Evolutionary conservation across 1,139 yeast genomes (phyloP).

Genomic region (Lodderomyces orthopsilosis): DNA sequence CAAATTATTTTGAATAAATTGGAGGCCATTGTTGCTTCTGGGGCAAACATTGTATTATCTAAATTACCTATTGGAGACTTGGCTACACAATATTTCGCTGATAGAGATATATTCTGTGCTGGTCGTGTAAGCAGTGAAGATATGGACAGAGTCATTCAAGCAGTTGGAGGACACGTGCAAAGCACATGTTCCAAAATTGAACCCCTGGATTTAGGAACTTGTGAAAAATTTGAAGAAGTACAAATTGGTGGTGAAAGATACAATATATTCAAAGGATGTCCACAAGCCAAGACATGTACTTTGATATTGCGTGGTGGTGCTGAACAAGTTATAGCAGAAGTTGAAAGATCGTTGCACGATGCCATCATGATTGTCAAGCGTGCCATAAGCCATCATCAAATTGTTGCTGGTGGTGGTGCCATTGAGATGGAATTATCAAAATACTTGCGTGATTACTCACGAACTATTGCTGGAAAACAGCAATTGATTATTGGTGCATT

Average conservation of each 20-base stretch:
- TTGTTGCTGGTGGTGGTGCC: slow-evolving; percentile 99
- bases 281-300: slow-evolving; percentile 91
- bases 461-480: slow-evolving; percentile 91
- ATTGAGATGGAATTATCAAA: slow-evolving; percentile 96
- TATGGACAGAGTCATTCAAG: slow-evolving; percentile 87
- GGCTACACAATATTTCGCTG: slow-evolving; percentile 98
- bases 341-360: slow-evolving; percentile 94
- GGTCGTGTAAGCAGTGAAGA: slow-evolving; percentile 91
- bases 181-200: slow-evolving; percentile 83
- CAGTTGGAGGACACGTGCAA: slow-evolving; percentile 91
- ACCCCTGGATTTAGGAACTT: slow-evolving; percentile 73
- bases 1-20: slow-evolving; percentile 84
- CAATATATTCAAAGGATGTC: slow-evolving; percentile 89
- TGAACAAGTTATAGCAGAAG: slow-evolving; percentile 97
- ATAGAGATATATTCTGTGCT: slow-evolving; percentile 93
- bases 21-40: slow-evolving; percentile 76
- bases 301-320: slow-evolving; percentile 95
- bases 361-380: slow-evolving; percentile 98
- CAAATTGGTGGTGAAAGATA: slow-evolving; percentile 96
- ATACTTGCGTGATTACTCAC: slow-evolving; percentile 81
- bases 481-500: slow-evolving; percentile 88
- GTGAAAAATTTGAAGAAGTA: slow-evolving; percentile 82
- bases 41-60: slow-evolving; percentile 90
- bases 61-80: slow-evolving; percentile 96
- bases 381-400: slow-evolving; percentile 78